Evolutionary conservation across 352 stramenopile genomes (phyloP).

Genomic region (Pythium grandisporangium): DNA sequence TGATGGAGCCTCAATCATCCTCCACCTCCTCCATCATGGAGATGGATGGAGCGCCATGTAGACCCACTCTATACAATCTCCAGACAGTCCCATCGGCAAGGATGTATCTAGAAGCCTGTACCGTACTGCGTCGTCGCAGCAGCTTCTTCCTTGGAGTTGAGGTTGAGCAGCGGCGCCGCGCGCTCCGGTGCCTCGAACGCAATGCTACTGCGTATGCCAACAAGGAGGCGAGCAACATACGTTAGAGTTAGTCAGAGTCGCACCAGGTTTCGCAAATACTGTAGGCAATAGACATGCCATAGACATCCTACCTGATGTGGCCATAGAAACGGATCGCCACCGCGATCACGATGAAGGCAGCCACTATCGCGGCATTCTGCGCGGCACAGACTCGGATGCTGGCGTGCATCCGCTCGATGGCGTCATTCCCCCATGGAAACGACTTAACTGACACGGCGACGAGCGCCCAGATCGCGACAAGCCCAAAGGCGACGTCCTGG

Average conservation of each 20-base stretch:
- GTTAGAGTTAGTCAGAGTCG: not conserved
- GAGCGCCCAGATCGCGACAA: slow-evolving; percentile 62
- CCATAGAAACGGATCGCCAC: slow-evolving; percentile 11
- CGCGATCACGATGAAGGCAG: slow-evolving; percentile 56
- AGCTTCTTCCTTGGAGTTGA: no score
- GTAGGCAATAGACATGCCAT: not conserved
- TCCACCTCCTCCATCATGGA: no score
- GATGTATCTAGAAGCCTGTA: no score
- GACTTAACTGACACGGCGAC: slow-evolving; percentile 41
- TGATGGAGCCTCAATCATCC: no score
- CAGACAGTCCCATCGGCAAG: no score
- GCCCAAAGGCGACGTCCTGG: slow-evolving; percentile 42
- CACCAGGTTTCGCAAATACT: not conserved
- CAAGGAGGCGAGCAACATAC: not conserved
- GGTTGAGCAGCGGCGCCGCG: slow-evolving; percentile 11
- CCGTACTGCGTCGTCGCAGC: no score
- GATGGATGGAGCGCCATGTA: no score
- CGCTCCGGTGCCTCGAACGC: slow-evolving; percentile 5
- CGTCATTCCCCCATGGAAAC: slow-evolving; percentile 23
- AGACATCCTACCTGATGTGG: slow-evolving; percentile 4
- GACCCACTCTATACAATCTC: no score
- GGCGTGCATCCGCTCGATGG: slow-evolving; percentile 34
- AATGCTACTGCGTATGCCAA: not conserved
- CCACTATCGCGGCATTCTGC: slow-evolving; percentile 47
- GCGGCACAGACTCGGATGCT: slow-evolving; percentile 51